Conservation (phyloP, 108 stramenopile species). For the Nitzschia sp. region DNA sequence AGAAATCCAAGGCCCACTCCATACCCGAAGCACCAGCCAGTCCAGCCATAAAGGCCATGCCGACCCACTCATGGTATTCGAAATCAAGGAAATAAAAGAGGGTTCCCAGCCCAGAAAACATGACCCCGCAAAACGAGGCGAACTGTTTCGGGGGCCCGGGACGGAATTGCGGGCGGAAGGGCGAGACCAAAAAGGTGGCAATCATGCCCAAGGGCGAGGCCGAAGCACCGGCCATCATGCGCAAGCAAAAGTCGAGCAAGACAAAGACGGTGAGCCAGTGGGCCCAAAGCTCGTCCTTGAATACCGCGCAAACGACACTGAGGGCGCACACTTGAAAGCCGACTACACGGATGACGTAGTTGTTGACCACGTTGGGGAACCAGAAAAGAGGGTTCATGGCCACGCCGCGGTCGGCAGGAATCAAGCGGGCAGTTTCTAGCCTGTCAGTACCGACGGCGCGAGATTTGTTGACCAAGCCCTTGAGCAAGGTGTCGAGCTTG, state of each 20-base stretch:
- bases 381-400: slow-evolving; percentile 24
- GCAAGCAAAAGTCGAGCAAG: slow-evolving; percentile 27
- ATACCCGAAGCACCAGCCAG: slow-evolving; percentile 26
- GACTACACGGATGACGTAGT: slow-evolving; percentile 32
- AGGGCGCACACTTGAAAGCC: slow-evolving; percentile 25
- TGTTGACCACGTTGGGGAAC: slow-evolving; percentile 41
- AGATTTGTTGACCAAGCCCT: slow-evolving; percentile 8
- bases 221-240: slow-evolving; percentile 20
- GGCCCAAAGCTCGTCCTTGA: slow-evolving; percentile 19
- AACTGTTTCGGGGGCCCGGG: slow-evolving; percentile 44
- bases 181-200: slow-evolving; percentile 21
- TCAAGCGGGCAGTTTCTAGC: slow-evolving; percentile 28
- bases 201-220: slow-evolving; percentile 35
- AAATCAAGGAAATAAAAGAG: slow-evolving; percentile 34
- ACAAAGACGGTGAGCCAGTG: slow-evolving; percentile 23
- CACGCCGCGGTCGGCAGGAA: slow-evolving; percentile 12
- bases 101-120: slow-evolving; percentile 24
- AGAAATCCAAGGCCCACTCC: slow-evolving; percentile 34
- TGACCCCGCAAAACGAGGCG: slow-evolving; percentile 29
- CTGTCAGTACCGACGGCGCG: background rate
- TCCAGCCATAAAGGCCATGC: slow-evolving; percentile 24
- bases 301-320: slow-evolving; percentile 15
- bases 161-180: slow-evolving; percentile 17
- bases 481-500: slow-evolving; percentile 6
- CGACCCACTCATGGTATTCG: slow-evolving; percentile 15